Base-by-base conservation (phyloP, 805 yeast species). In the Myxozyma udenii region DNA sequence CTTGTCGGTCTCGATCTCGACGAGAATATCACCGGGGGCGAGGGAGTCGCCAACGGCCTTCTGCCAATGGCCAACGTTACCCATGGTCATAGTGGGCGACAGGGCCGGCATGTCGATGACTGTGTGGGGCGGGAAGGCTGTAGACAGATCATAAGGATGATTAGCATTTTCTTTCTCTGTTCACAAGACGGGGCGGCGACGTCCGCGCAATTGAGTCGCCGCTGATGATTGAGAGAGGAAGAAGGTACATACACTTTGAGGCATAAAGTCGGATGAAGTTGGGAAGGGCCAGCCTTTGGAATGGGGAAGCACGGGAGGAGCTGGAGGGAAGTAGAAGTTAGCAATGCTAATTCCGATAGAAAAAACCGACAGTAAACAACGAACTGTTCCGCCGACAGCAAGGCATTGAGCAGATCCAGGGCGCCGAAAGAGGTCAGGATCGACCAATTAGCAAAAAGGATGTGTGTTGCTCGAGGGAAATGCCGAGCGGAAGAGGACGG, bases 51-150 rank as follows among this genome's bases (percentile, higher is more conserved):
- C 98, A 35, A 83, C 87, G 41, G 79, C 71, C 76, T 90, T 93
- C 68, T 82, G 78, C 98, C 98, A 93, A 53, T 80, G 76, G 36
- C 91, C 91, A 60, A 93, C 75, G 70, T 81, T 84, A 68, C 98
- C 98, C 68, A 87, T 91, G 56, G 96, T 86, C 99, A 93, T 93
- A 48, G 99, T 93, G 61, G 99, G 98, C n/a, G 98, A 91, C 65
- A 93, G 76, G 7, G 99, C 98, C 44, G 98, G 99, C 98, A 93
- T 93, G 69, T 84, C 84, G 64, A 93, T 88, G 66, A 93, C 83
- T 55, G 85, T 81, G 72, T 93, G 97, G 19, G 81, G 71, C 32
- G 96, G 96, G 73, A 80, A 87, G 4, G 60, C 60, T 55, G 21
- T n/a, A 32, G 11, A 21, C 18, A 23, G 12, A 16, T n/a, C n/a